Base-by-base conservation (phyloP, 805 yeast species). In the Priceomyces melissophilus region DNA sequence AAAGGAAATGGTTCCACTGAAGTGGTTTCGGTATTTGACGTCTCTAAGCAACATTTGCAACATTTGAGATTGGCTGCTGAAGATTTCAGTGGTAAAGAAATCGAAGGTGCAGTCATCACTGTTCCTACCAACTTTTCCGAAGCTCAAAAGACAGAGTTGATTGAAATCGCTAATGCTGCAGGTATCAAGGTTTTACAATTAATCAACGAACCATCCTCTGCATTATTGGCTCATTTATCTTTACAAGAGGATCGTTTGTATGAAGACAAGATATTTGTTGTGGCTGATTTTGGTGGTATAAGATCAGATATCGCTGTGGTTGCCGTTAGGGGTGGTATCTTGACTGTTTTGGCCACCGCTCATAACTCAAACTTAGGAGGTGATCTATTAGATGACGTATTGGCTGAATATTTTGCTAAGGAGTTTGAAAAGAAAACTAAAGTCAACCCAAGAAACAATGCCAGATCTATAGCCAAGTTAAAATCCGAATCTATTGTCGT, bases 231-330 rank as follows among this genome's bases (percentile, higher is more conserved):
- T 4, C 91, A 90, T 59, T 71, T 80, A 44, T 67, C 77, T 31
- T 57, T 69, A 29, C 63, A 72, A 41, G 76, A 66, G 32, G 79
- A 75, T 47, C 65, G 69, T 41, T 63, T 75, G 46, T 54, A 55
- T 41, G 67, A 79, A 50, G 95, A 88, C 67, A 84, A 84, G 72
- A 66, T 87, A 45, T 82, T 82, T 57, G 95, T 88, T 37, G 96
- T 93, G 52, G 95, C 95, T 41, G 99, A 93, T 67, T 87, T 93
- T 57, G 99, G 99, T 63, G 97, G 96, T 60, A 76, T 89, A 12
- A 55, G 98, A 69, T 83, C 96, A 32, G 98, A 93, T 61, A 96
- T 90, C 47, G 96, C 98, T 44, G 90, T 93, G 38, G 72, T 93
- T 55, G 82, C 97, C 31, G 86, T 84, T 40, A 82, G 97, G 73